Conservation (phyloP, 2,329 filamentous ascomycete genomes). For the Neocatenulostroma microsporum region DNA sequence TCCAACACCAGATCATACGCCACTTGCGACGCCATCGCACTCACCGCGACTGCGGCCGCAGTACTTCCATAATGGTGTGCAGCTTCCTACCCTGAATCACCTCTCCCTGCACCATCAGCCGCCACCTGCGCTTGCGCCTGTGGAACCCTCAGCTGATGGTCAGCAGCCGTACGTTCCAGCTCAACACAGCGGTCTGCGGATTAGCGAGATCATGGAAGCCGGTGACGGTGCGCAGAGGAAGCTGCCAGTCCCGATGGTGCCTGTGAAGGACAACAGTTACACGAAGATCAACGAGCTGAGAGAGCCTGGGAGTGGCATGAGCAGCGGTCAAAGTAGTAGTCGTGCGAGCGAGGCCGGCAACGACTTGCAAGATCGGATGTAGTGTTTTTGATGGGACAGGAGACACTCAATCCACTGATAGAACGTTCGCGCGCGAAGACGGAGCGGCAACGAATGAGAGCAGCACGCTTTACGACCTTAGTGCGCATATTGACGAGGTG, state of each 20-base stretch:
- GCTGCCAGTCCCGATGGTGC: slow-evolving; percentile 82
- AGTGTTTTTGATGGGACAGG: too few species aligned
- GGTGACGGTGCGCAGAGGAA: slow-evolving; percentile 84
- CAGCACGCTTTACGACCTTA: slow-evolving; percentile 1
- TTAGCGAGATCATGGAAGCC: slow-evolving; percentile 87
- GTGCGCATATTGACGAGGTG: not conserved
- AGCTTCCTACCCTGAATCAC: slow-evolving; percentile 78
- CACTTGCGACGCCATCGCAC: slow-evolving; percentile 91
- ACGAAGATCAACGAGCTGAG: slow-evolving; percentile 75
- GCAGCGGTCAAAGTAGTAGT: slow-evolving; percentile 47
- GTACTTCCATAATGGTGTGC: slow-evolving; percentile 58
- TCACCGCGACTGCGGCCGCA: slow-evolving; percentile 83
- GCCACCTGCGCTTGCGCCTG: slow-evolving; percentile 58
- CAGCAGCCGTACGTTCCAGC: slow-evolving; percentile 52
- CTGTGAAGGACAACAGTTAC: slow-evolving; percentile 33
- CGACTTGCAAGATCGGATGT: slow-evolving; percentile 24
- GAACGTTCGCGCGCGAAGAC: too few species aligned
- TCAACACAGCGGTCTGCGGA: slow-evolving; percentile 61
- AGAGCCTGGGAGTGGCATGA: slow-evolving; percentile 60
- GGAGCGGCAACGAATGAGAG: too few species aligned
- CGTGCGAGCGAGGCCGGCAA: slow-evolving; percentile 27
- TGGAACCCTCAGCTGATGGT: slow-evolving; percentile 58
- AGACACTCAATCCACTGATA: too few species aligned
- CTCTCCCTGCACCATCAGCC: slow-evolving; percentile 53
- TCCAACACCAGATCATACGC: slow-evolving; percentile 95